A percentile compares a stretch with the other conserved stretches of the same genome.
These are phyloP conservation scores for Citrus reticulata DNA, from an alignment of 345 rosid species.

Conservation along the genomic window DNA sequence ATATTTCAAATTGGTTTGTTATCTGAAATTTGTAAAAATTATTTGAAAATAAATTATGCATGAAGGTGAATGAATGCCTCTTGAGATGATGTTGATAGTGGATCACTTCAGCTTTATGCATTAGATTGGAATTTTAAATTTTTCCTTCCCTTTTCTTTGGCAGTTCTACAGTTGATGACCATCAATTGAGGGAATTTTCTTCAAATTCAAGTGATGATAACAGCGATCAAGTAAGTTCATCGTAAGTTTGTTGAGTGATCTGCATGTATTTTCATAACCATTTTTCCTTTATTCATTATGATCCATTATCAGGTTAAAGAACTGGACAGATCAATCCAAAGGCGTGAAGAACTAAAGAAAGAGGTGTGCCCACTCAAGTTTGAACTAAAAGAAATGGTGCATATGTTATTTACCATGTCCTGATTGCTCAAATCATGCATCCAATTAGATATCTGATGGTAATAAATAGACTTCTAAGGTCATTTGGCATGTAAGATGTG, in stretches of 20 bases:
- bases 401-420: neutral
- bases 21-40: neutral
- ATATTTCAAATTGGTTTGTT: neutral
- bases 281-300: neutral
- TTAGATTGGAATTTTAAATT: neutral
- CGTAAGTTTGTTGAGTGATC: neutral
- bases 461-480: neutral
- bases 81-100: neutral
- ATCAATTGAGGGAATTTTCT: constrained; percentile 38
- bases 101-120: neutral
- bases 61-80: neutral
- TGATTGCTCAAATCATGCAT: neutral
- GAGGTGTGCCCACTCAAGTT: constrained; percentile 45
- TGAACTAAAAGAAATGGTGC: neutral
- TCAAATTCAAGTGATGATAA: constrained; percentile 50
- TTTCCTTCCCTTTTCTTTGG: constrained; percentile 11
- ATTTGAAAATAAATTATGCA: neutral
- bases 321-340: constrained; percentile 45
- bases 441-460: neutral
- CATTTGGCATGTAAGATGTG: neutral
- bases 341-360: constrained; percentile 47
- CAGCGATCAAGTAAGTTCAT: constrained; percentile 43
- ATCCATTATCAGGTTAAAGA: constrained; percentile 49
- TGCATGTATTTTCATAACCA: neutral
- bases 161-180: constrained; percentile 46